These are phyloP conservation scores for Sporothrix variecibatus DNA, from an alignment of 2,329 filamentous ascomycete species.

Conservation along the genomic window DNA sequence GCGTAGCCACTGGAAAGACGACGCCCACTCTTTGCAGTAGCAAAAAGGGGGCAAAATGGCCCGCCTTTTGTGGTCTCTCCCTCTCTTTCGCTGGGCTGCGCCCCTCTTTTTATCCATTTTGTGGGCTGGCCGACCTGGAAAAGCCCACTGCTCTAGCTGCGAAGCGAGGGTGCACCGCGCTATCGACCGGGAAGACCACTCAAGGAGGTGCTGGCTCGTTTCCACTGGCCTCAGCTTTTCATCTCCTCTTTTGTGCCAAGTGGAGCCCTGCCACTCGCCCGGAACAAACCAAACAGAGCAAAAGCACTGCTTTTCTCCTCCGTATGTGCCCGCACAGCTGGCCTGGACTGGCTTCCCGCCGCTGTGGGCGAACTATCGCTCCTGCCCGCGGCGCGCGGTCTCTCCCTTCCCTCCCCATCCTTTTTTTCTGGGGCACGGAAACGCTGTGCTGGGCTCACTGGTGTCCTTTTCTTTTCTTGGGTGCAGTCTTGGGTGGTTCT, in stretches of 20 bases:
- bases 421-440: constrained; percentile 17
- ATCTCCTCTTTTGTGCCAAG: background rate
- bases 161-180: background rate
- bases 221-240: background rate
- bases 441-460: background rate
- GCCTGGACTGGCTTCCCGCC: constrained; percentile 14
- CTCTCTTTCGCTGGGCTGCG: background rate
- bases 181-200: background rate
- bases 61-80: background rate
- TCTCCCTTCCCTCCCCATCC: background rate
- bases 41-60: background rate
- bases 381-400: constrained; percentile 9
- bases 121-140: background rate
- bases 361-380: constrained; percentile 13
- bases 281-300: background rate
- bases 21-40: background rate
- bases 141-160: background rate
- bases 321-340: background rate
- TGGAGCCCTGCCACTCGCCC: background rate
- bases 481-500: background rate
- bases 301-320: background rate
- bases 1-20: background rate
- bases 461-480: background rate
- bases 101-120: constrained; percentile 3
- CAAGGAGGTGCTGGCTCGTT: background rate